A percentile compares a stretch with the other conserved stretches of the same genome.
Evolutionary conservation across 176 grass and related monocot species (phyloP).

Genomic region (Hordeum marinum): DNA sequence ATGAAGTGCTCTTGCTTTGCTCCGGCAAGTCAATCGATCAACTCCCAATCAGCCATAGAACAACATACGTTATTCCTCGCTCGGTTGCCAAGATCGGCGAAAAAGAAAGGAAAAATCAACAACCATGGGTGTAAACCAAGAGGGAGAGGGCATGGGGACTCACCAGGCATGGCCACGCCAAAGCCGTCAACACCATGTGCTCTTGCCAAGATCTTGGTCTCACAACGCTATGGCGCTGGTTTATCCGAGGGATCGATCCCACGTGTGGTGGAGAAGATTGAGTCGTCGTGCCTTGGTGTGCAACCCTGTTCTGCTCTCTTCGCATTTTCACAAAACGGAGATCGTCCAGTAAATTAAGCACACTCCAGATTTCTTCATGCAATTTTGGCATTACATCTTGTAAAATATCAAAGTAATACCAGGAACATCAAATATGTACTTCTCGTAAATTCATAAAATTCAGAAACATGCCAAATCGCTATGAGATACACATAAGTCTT

Average conservation of each 20-base stretch:
- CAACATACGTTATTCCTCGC: background rate
- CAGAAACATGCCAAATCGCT: too few relatives aligned
- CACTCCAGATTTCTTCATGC: too few relatives aligned
- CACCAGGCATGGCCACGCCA: slow-evolving; percentile 27
- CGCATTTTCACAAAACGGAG: too few relatives aligned
- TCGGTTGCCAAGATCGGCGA: background rate
- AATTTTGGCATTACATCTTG: too few relatives aligned
- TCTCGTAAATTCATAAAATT: too few relatives aligned
- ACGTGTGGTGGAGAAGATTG: slow-evolving; percentile 27
- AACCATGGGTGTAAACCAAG: slow-evolving; percentile 37
- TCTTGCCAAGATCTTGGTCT: slow-evolving; percentile 42
- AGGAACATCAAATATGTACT: too few relatives aligned
- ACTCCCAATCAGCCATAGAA: background rate
- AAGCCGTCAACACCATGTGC: slow-evolving; percentile 20
- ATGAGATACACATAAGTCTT: too few relatives aligned
- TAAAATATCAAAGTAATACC: too few relatives aligned
- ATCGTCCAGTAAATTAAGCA: too few relatives aligned
- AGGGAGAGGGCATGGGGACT: slow-evolving; percentile 16
- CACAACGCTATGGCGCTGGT: slow-evolving; percentile 28
- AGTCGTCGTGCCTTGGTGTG: background rate
- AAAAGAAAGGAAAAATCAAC: background rate
- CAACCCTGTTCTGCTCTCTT: too few relatives aligned
- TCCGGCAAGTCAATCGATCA: slow-evolving; percentile 40
- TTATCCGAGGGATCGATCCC: slow-evolving; percentile 30
- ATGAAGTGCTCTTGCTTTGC: slow-evolving; percentile 51